These are phyloP conservation scores for Leptodontidium sp. DNA, from an alignment of 2,329 filamentous ascomycete genomes.

Conservation along the genomic window DNA sequence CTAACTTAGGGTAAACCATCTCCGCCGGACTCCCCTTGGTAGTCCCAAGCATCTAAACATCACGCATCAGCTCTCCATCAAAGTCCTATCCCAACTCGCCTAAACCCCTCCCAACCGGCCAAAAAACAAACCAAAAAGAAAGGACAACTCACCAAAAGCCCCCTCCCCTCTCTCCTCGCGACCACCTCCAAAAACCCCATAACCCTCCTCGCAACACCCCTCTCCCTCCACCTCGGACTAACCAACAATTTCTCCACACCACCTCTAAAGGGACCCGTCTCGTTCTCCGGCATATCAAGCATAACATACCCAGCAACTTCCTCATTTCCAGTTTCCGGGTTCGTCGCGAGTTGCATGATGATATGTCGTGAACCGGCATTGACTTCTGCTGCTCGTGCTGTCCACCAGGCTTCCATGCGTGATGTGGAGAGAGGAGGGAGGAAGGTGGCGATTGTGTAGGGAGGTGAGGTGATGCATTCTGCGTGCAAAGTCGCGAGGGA, in stretches of 20 bases:
- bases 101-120: neutral
- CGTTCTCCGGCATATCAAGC: constrained; percentile 58
- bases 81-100: neutral
- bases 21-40: constrained; percentile 62
- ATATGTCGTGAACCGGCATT: constrained; percentile 57
- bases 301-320: constrained; percentile 65
- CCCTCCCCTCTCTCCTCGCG: constrained; percentile 57
- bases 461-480: constrained; percentile 64
- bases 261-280: constrained; percentile 65
- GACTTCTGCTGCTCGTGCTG: constrained; percentile 58
- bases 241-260: constrained; percentile 66
- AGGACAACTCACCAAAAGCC: constrained; percentile 60
- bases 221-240: constrained; percentile 57
- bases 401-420: constrained; percentile 66
- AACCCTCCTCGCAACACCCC: constrained; percentile 60
- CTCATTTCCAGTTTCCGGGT: constrained; percentile 50
- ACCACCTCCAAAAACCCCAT: constrained; percentile 63
- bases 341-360: constrained; percentile 56
- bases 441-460: constrained; percentile 63
- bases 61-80: neutral
- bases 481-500: constrained; percentile 66
- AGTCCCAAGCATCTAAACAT: constrained; percentile 58
- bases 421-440: constrained; percentile 64
- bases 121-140: neutral
- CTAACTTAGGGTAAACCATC: constrained; percentile 61